Conservation (phyloP, 78 protist genomes). For the Capsaspora owczarzaki region DNA sequence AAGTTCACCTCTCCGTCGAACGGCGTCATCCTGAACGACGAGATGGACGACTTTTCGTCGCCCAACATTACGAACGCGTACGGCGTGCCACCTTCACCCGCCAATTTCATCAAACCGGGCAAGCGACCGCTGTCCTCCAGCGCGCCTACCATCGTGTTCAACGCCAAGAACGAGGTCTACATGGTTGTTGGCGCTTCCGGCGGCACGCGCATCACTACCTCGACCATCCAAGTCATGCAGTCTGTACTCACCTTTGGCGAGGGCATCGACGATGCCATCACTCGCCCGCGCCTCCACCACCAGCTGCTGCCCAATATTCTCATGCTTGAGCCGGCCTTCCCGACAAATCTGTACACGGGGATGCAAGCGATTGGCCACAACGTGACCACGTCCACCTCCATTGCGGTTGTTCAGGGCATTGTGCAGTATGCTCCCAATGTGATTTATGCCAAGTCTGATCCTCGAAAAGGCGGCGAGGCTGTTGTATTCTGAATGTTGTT, state of each 20-base stretch:
- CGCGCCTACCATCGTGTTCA: conserved; percentile 19
- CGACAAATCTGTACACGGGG: no score
- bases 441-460: background rate
- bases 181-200: conserved; percentile 33
- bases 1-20: background rate
- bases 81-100: conserved; percentile 29
- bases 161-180: background rate
- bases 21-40: conserved; percentile 34
- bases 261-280: conserved; percentile 10
- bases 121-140: conserved; percentile 26
- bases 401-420: background rate
- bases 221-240: background rate
- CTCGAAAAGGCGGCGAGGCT: background rate
- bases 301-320: conserved; percentile 12
- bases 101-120: conserved; percentile 21
- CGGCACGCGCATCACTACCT: conserved; percentile 22
- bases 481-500: background rate
- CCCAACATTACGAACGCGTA: conserved; percentile 21
- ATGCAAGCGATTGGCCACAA: background rate
- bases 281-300: conserved; percentile 19
- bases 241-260: background rate
- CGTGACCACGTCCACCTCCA: background rate
- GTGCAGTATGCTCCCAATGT: background rate
- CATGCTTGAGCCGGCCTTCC: background rate
- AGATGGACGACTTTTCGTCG: conserved; percentile 40